A percentile compares a stretch with the other conserved stretches of the same genome.
phyloP scores from a whole-genome alignment of 2,329 filamentous ascomycete genomes.

The Fusarium xylarioides region DNA sequence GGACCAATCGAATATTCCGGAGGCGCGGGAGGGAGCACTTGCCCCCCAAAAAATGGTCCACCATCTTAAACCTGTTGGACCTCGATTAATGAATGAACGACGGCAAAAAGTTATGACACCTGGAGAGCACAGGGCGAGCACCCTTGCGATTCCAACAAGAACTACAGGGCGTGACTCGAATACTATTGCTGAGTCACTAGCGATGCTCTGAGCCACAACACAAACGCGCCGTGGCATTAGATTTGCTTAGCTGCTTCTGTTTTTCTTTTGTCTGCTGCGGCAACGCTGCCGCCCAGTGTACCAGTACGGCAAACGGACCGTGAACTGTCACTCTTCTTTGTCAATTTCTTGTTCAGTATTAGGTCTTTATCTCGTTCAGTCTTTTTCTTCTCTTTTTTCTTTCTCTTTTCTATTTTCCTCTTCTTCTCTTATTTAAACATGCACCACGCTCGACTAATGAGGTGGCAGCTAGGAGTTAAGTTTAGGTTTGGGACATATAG shows the following conservation, averaged over 20 bases:
- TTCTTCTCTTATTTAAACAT: slow-evolving; percentile 2
- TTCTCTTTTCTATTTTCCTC: neutral
- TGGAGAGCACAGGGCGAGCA: slow-evolving; percentile 17
- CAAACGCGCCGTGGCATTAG: slow-evolving; percentile 34
- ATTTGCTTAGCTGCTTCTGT: slow-evolving; percentile 18
- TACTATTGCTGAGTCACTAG: slow-evolving; percentile 11
- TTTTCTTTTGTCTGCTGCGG: slow-evolving; percentile 17
- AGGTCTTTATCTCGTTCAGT: slow-evolving; percentile 11
- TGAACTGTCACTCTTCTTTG: slow-evolving; percentile 10
- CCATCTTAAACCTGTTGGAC: slow-evolving; percentile 27
- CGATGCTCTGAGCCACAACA: slow-evolving; percentile 10
- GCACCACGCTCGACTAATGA: slow-evolving; percentile 1
- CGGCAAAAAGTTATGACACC: slow-evolving; percentile 40
- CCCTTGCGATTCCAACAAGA: slow-evolving; percentile 22
- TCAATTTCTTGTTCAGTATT: slow-evolving; percentile 14
- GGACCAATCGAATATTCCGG: slow-evolving; percentile 46
- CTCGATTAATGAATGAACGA: slow-evolving; percentile 41
- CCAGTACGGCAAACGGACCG: slow-evolving; percentile 26
- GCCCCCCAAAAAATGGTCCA: neutral
- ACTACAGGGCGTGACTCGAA: slow-evolving; percentile 6
- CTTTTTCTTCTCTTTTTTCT: neutral
- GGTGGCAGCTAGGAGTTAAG: slow-evolving; percentile 28
- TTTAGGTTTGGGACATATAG: slow-evolving; percentile 28
- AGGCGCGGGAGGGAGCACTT: neutral
- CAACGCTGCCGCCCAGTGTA: slow-evolving; percentile 20